These are phyloP conservation scores for Aegilops sharonensis DNA, from an alignment of 176 grass and related monocot species.

Conservation along the genomic window DNA sequence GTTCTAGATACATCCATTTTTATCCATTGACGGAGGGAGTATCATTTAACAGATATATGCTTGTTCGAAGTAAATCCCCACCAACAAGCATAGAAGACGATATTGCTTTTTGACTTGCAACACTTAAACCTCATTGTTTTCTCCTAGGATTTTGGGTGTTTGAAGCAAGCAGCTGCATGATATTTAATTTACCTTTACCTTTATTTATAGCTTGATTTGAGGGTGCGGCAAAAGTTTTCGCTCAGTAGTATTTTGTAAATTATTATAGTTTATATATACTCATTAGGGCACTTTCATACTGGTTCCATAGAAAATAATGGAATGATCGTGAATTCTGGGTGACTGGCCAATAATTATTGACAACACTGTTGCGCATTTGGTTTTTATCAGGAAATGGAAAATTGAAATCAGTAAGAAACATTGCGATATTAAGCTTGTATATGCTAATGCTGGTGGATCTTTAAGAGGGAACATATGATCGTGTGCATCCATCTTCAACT, in stretches of 20 bases:
- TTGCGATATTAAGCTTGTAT: not conserved
- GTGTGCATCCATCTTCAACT: conserved; percentile 21
- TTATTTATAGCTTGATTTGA: conserved; percentile 8
- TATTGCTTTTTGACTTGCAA: not conserved
- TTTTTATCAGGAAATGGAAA: conserved; percentile 10
- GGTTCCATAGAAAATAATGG: not conserved
- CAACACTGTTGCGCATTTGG: not conserved
- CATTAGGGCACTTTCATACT: not conserved
- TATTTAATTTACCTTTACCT: not conserved
- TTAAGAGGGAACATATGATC: not conserved
- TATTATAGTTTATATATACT: not conserved
- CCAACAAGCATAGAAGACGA: not conserved
- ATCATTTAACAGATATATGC: not conserved
- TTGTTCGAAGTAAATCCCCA: not conserved
- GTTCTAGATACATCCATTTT: too few relatives aligned
- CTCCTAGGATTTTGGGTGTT: not conserved
- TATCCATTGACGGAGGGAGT: too few relatives aligned
- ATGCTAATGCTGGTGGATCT: not conserved
- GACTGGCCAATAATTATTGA: not conserved
- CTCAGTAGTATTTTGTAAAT: not conserved
- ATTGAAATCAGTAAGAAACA: not conserved
- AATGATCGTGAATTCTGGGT: not conserved
- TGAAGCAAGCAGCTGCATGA: not conserved
- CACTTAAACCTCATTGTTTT: not conserved
- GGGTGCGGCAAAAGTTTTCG: not conserved